Evolutionary conservation across 2,329 filamentous ascomycete genomes (phyloP), one percentile per base, ranked within the genome.

Genomic region (Colletotrichum cuscutae): DNA sequence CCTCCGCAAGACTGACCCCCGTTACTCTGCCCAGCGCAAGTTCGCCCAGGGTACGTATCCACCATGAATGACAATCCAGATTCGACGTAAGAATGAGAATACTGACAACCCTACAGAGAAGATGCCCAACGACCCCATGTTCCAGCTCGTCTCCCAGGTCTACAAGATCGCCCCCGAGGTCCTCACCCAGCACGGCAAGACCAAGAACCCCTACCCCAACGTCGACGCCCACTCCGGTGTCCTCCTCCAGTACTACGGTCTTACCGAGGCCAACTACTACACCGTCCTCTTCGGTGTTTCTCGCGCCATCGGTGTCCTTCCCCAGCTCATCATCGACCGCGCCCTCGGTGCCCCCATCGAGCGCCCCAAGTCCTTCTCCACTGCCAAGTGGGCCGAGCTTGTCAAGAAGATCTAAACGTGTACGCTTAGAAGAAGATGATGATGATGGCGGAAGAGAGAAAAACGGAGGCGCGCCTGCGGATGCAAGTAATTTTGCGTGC

Each of bases 121-220:
- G 85, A 92, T 98, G 84, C 94, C 96, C 82, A 90, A 98, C 81
- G 97, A 98, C 90, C 95, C 96, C 81, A 97, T 99, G 95, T 99
- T 98, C 94, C 95, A 99, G 92, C 94, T 99, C 79, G 97, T 99
- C 88, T 97, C 94, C 91, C 97, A 99, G 89, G 97, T 99, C 80
- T 99, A 98, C 94, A 99, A 99, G 94, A 98, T 99, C 81, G 97
- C 97, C 77, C 97, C 97, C 77, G 94, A 93, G 81, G 97, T 99
- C 80, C 90, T 99, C 84, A 99, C 97, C 78, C 95, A 99, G 92
- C 97, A 99, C 89, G 97, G 97, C 89, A 99, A 99, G 94, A 98
- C 96, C 90, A 98, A 98, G 94, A 98, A 98, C 94, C 96, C 96
- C 78, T 98, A 90, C 91, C 97, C 97, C 86, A 98, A 98, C 89